Evolutionary conservation across 225 moss, liverwort and hornwort genomes (phyloP).

Genomic region (Climacium dendroides): DNA sequence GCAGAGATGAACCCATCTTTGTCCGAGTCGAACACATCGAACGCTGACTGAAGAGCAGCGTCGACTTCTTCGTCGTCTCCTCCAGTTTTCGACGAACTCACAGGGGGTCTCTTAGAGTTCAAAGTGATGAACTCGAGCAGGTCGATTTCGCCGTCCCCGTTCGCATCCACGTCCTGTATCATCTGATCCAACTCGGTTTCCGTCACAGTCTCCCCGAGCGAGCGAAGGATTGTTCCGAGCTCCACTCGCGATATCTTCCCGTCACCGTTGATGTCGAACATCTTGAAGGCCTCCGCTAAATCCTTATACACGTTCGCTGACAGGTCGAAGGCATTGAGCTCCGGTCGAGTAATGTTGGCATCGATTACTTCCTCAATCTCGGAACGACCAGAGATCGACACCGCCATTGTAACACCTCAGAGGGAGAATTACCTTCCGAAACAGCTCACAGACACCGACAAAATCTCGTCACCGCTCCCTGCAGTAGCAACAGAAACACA

Average conservation of each 20-base stretch:
- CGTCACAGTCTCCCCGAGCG: conserved; percentile 19
- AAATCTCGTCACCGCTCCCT: neutral
- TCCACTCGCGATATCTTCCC: conserved; percentile 37
- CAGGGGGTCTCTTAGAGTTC: neutral
- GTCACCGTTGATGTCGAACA: conserved; percentile 33
- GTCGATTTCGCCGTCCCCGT: conserved; percentile 41
- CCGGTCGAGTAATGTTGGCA: neutral
- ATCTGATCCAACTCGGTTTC: conserved; percentile 27
- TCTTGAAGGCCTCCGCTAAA: conserved; percentile 23
- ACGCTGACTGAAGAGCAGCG: conserved; percentile 31
- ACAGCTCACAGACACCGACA: neutral
- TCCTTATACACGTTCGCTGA: neutral
- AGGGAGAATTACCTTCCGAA: neutral
- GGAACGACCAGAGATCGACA: neutral
- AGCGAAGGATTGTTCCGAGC: conserved; percentile 24
- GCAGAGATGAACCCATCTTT: conserved; percentile 41
- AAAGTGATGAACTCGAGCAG: conserved; percentile 29
- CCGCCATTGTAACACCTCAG: neutral
- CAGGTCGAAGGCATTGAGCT: neutral
- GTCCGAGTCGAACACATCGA: conserved; percentile 47
- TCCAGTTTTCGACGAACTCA: neutral
- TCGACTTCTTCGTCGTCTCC: neutral
- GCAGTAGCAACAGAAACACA: neutral
- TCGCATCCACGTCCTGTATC: conserved; percentile 29
- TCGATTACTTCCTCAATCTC: neutral